Conservation (phyloP, 2,329 filamentous ascomycete genomes). For the Monosporascus sp. region DNA sequence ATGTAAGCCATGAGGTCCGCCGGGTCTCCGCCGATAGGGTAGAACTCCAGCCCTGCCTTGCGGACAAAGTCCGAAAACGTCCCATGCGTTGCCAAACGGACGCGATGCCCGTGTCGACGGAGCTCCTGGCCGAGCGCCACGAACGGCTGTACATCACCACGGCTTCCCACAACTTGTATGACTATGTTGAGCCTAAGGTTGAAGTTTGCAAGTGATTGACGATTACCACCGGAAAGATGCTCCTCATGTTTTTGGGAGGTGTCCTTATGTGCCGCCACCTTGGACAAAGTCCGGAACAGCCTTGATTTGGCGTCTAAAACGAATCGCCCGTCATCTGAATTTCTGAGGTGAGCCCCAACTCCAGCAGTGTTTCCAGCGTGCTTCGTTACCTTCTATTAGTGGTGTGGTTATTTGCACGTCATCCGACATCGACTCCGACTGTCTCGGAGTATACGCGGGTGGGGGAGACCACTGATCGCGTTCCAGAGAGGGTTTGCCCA, state of each 20-base stretch:
- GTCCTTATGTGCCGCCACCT: constrained; percentile 50
- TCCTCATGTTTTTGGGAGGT: too few species aligned
- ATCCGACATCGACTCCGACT: too few species aligned
- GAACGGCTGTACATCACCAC: constrained; percentile 73
- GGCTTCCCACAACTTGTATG: constrained; percentile 69
- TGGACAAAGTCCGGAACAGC: too few species aligned
- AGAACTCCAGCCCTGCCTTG: constrained; percentile 69
- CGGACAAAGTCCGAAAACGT: constrained; percentile 65
- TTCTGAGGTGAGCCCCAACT: too few species aligned
- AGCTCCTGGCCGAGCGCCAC: constrained; percentile 63
- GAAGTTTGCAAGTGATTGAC: constrained; percentile 76
- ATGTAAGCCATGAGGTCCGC: constrained; percentile 66
- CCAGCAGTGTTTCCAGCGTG: too few species aligned
- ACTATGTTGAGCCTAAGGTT: constrained; percentile 74
- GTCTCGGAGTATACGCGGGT: too few species aligned
- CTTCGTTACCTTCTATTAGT: too few species aligned
- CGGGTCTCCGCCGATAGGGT: constrained; percentile 70
- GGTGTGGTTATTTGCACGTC: too few species aligned
- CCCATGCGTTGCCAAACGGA: constrained; percentile 68
- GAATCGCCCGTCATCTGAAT: too few species aligned
- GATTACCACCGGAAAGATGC: constrained; percentile 27
- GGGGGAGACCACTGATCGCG: too few species aligned
- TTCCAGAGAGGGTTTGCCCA: too few species aligned
- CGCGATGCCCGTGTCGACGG: constrained; percentile 62
- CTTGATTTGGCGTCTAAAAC: too few species aligned